These are phyloP conservation scores for Penicillium sp. DNA, from an alignment of 2,329 filamentous ascomycete genomes.

Conservation along the genomic window DNA sequence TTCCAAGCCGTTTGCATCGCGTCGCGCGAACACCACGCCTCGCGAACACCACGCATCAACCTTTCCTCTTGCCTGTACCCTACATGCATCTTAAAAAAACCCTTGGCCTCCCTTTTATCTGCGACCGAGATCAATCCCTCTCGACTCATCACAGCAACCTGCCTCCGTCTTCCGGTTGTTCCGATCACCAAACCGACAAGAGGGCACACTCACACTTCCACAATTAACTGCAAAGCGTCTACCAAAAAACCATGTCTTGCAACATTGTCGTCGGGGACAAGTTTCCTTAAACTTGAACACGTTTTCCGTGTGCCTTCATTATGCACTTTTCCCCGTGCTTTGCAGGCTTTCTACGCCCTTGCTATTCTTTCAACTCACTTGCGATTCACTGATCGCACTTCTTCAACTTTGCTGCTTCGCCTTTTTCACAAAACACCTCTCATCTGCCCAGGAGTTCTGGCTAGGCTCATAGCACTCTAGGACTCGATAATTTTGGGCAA, in stretches of 20 bases:
- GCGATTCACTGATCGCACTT: conserved; percentile 11
- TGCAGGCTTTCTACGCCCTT: conserved; percentile 36
- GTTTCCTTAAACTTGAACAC: conserved; percentile 29
- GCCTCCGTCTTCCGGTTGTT: neutral
- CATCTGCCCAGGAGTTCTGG: neutral
- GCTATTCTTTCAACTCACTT: conserved; percentile 7
- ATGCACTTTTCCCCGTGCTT: conserved; percentile 32
- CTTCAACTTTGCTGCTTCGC: neutral
- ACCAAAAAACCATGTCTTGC: conserved; percentile 26
- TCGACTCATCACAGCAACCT: neutral
- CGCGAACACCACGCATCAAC: conserved; percentile 2
- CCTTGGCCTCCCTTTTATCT: neutral
- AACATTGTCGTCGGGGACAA: conserved; percentile 25
- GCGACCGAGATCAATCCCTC: neutral
- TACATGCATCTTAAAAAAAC: conserved; percentile 4
- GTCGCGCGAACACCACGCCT: conserved; percentile 10
- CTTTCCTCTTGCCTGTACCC: conserved; percentile 3
- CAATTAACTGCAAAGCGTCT: conserved; percentile 5
- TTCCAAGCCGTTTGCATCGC: conserved; percentile 23
- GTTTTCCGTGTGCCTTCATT: conserved; percentile 27
- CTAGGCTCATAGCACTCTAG: neutral
- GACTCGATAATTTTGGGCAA: neutral
- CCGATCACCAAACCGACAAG: neutral
- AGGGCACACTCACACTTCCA: conserved; percentile 3
- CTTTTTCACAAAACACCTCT: neutral